Evolutionary conservation across 306 rosid genomes (phyloP).

Genomic region (Prunus dulcis): DNA sequence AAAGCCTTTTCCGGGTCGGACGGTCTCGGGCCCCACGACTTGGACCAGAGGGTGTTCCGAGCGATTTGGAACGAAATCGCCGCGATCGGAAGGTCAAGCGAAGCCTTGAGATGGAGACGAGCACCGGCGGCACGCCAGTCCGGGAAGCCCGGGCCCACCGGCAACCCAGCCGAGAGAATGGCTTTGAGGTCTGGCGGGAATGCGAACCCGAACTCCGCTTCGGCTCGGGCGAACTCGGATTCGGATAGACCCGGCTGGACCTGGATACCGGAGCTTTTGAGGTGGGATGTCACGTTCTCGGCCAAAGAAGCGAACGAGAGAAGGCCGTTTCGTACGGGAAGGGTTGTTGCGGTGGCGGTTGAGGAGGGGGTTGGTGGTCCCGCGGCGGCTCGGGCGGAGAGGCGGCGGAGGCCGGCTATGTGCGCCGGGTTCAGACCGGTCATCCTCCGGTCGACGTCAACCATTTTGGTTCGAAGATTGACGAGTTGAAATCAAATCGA

Average conservation of each 20-base stretch:
- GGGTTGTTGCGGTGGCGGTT: conserved; percentile 24
- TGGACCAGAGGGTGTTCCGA: conserved; percentile 79
- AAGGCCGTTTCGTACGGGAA: conserved; percentile 63
- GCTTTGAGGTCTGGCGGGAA: conserved; percentile 96
- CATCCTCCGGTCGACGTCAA: conserved; percentile 98
- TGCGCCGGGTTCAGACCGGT: conserved; percentile 95
- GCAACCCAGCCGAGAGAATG: conserved; percentile 78
- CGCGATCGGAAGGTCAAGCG: conserved; percentile 89
- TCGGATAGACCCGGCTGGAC: conserved; percentile 75
- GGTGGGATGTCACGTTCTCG: conserved; percentile 59
- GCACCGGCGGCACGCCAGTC: conserved; percentile 84
- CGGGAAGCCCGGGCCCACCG: conserved; percentile 88
- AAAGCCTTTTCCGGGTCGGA: conserved; percentile 82
- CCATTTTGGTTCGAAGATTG: conserved; percentile 43
- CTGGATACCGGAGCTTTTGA: conserved; percentile 59
- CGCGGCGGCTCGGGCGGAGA: conserved; percentile 92
- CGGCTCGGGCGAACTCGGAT: conserved; percentile 86
- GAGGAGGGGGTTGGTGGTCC: conserved; percentile 34
- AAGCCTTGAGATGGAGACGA: conserved; percentile 76
- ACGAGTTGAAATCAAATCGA: neutral
- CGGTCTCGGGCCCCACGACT: conserved; percentile 83
- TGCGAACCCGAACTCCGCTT: conserved; percentile 85
- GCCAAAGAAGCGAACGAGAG: conserved; percentile 71
- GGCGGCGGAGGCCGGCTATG: conserved; percentile 84
- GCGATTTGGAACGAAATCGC: conserved; percentile 97